Conservation (phyloP, 2,329 filamentous ascomycete species). For the Monosporascus sp. region DNA sequence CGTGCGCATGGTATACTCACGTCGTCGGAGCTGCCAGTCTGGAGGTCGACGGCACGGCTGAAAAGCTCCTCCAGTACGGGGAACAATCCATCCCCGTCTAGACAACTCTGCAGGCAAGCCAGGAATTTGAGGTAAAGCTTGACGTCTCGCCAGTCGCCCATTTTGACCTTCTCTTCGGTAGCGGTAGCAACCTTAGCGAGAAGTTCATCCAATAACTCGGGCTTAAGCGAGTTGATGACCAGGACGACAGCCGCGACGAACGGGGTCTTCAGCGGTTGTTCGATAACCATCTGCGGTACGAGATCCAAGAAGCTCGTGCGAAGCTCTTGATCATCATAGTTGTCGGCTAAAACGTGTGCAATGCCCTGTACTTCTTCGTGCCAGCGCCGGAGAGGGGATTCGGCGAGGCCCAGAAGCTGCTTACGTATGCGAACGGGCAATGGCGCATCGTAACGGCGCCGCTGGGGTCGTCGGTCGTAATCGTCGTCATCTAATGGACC, state of each 20-base stretch:
- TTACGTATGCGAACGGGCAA: slow-evolving; percentile 67
- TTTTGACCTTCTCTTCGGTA: slow-evolving; percentile 61
- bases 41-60: slow-evolving; percentile 80
- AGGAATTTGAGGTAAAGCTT: slow-evolving; percentile 88
- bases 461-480: slow-evolving; percentile 66
- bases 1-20: slow-evolving; percentile 45
- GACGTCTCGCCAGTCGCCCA: slow-evolving; percentile 81
- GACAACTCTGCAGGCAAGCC: slow-evolving; percentile 74
- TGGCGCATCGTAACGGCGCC: slow-evolving; percentile 68
- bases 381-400: slow-evolving; percentile 72
- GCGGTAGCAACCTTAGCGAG: slow-evolving; percentile 57
- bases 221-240: slow-evolving; percentile 70
- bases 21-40: slow-evolving; percentile 89
- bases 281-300: slow-evolving; percentile 68
- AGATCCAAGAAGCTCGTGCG: slow-evolving; percentile 69
- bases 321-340: slow-evolving; percentile 80
- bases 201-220: slow-evolving; percentile 68
- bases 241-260: slow-evolving; percentile 83
- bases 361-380: slow-evolving; percentile 74
- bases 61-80: slow-evolving; percentile 86
- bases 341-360: slow-evolving; percentile 71
- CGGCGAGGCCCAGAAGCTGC: slow-evolving; percentile 74
- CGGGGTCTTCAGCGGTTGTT: slow-evolving; percentile 97
- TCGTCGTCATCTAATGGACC: slow-evolving; percentile 63
- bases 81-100: slow-evolving; percentile 82